phyloP scores from a whole-genome alignment of 169 alveolate species.

The Pseudocohnilembus persalinus region DNA sequence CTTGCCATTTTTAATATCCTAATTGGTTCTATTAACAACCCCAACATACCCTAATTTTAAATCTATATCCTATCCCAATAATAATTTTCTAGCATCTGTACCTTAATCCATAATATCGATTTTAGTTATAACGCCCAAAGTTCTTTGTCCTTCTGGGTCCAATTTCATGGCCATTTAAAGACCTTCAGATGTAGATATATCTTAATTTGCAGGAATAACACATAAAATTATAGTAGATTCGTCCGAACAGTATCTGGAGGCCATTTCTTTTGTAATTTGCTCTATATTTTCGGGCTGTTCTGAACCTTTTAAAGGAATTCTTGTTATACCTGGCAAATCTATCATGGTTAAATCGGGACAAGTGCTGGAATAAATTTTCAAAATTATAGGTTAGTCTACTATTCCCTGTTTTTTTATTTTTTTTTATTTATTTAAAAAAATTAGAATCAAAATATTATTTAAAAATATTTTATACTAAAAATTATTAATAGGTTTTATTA shows the following conservation, averaged over 20 bases:
- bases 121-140: constrained; percentile 95
- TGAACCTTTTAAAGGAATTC: constrained; percentile 95
- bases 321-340: constrained; percentile 99
- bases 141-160: constrained; percentile 96
- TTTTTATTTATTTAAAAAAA: constrained; percentile 63
- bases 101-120: constrained; percentile 99
- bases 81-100: constrained; percentile 95
- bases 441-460: no score
- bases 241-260: constrained; percentile 91
- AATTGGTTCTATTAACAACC: constrained; percentile 91
- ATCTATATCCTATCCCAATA: constrained; percentile 95
- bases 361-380: constrained; percentile 93
- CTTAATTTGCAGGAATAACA: constrained; percentile 97
- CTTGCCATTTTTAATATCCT: constrained; percentile 90
- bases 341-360: constrained; percentile 97
- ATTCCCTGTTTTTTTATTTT: constrained; percentile 89
- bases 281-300: constrained; percentile 96
- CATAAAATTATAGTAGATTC: constrained; percentile 96
- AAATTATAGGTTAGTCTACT: constrained; percentile 95
- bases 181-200: constrained; percentile 97
- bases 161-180: constrained; percentile 94
- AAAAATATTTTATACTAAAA: no score
- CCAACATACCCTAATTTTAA: constrained; percentile 97
- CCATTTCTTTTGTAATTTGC: constrained; percentile 93
- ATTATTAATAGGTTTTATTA: no score